These are phyloP conservation scores for Cardiospermum halicacabum DNA, from an alignment of 345 rosid species.

Conservation along the genomic window DNA sequence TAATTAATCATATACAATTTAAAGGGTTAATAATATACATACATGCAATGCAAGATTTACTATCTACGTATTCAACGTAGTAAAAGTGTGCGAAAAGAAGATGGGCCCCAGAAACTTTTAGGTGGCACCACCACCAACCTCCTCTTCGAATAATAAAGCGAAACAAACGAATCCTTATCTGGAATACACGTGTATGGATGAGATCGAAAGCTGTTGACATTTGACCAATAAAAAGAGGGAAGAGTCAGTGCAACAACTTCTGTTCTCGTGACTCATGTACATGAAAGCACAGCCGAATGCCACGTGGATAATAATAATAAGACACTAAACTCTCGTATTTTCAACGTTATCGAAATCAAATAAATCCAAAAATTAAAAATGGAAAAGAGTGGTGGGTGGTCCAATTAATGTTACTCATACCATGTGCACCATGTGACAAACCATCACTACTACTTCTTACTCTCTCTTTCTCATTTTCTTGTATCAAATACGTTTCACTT, in stretches of 20 bases:
- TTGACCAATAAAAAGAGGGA: conserved; percentile 1
- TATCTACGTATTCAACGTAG: no score
- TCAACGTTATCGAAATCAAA: neutral
- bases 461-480: neutral
- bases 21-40: no score
- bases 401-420: neutral
- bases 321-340: neutral
- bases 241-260: conserved; percentile 12
- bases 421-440: conserved; percentile 18
- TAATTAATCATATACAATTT: no score
- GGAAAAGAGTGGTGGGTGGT: conserved; percentile 1
- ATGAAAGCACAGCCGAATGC: conserved; percentile 14
- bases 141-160: no score
- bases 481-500: neutral
- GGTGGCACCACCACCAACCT: no score
- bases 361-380: neutral
- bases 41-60: no score
- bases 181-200: conserved; percentile 5
- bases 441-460: conserved; percentile 1
- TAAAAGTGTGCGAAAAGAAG: no score
- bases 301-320: conserved; percentile 16
- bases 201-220: conserved; percentile 15
- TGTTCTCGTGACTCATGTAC: conserved; percentile 19
- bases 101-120: no score
- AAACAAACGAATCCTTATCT: neutral